Evolutionary conservation across 2,329 filamentous ascomycete species (phyloP).

Genomic region (Dactylonectria macrodidyma): DNA sequence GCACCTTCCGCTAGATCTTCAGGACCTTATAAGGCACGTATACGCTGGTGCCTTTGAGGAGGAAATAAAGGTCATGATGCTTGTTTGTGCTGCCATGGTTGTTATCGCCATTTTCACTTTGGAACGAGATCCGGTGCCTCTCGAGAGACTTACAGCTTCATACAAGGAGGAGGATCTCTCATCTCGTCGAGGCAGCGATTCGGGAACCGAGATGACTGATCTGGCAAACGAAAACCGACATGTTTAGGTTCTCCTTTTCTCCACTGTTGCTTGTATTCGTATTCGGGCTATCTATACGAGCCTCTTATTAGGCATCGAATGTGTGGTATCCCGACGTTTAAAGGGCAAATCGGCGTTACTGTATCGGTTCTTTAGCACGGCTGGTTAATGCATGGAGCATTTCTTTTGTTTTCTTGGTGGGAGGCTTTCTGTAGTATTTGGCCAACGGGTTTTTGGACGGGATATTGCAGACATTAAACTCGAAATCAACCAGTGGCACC

Average conservation of each 20-base stretch:
- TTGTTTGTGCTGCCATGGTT: slow-evolving; percentile 60
- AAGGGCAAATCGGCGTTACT: slow-evolving; percentile 29
- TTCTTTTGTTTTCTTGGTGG: slow-evolving; percentile 9
- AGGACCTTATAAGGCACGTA: slow-evolving; percentile 55
- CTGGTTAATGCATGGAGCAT: neutral
- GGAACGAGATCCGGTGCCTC: slow-evolving; percentile 57
- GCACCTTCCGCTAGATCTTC: slow-evolving; percentile 51
- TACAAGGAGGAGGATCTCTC: slow-evolving; percentile 46
- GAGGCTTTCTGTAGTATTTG: neutral
- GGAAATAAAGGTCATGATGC: slow-evolving; percentile 63
- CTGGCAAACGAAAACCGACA: slow-evolving; percentile 42
- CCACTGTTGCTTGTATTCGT: neutral
- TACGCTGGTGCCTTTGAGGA: slow-evolving; percentile 63
- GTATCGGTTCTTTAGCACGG: slow-evolving; percentile 3
- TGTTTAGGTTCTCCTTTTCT: slow-evolving; percentile 24
- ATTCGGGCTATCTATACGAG: neutral
- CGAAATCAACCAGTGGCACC: slow-evolving; percentile 6
- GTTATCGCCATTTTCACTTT: slow-evolving; percentile 61
- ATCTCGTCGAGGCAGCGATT: slow-evolving; percentile 55
- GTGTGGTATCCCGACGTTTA: slow-evolving; percentile 21
- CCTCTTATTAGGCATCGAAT: neutral
- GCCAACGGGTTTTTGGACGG: slow-evolving; percentile 1
- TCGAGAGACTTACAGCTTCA: slow-evolving; percentile 50
- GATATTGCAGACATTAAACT: slow-evolving; percentile 17
- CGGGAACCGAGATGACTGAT: slow-evolving; percentile 55